A percentile compares a stretch with the other conserved stretches of the same genome.
Conservation (phyloP, 345 rosid genomes). For the Gossypium ekmanianum region DNA sequence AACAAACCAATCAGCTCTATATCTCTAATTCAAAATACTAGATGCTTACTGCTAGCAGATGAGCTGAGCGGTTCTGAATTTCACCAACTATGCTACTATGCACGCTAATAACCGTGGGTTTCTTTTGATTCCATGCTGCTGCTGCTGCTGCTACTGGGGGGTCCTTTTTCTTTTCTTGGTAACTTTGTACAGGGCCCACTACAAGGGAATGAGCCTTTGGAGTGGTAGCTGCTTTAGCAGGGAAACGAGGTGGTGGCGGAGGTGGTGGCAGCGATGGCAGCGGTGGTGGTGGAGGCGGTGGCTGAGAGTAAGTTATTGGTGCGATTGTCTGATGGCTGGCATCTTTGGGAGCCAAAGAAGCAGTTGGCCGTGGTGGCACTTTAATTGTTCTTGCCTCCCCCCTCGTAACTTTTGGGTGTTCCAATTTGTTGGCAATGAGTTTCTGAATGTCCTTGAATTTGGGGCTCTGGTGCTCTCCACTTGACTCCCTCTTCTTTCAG, state of each 20-base stretch:
- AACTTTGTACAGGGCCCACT: constrained; percentile 27
- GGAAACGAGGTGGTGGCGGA: constrained; percentile 47
- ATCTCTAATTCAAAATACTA: background rate
- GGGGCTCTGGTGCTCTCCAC: constrained; percentile 40
- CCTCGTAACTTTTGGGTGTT: constrained; percentile 40
- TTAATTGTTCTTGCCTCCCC: constrained; percentile 34
- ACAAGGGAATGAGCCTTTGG: constrained; percentile 45
- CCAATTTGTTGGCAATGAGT: constrained; percentile 62
- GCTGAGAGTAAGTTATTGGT: constrained; percentile 27
- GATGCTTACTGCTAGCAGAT: constrained; percentile 72
- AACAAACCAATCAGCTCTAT: background rate
- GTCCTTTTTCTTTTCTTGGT: constrained; percentile 43
- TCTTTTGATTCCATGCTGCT: constrained; percentile 30
- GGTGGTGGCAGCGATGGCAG: constrained; percentile 33
- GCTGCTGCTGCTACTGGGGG: constrained; percentile 15
- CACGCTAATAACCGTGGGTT: constrained; percentile 36
- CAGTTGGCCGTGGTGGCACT: constrained; percentile 18
- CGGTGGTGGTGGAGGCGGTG: constrained; percentile 35
- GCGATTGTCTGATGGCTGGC: constrained; percentile 24
- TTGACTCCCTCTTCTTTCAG: constrained; percentile 34
- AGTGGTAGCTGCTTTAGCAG: constrained; percentile 41
- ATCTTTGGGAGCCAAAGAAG: constrained; percentile 30
- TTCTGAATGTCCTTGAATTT: constrained; percentile 76
- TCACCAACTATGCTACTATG: constrained; percentile 86
- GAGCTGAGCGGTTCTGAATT: constrained; percentile 84